Evolutionary conservation across 2,329 filamentous ascomycete species (phyloP), one percentile per base, ranked within the genome.

Genomic region (Coniochaeta sp.): DNA sequence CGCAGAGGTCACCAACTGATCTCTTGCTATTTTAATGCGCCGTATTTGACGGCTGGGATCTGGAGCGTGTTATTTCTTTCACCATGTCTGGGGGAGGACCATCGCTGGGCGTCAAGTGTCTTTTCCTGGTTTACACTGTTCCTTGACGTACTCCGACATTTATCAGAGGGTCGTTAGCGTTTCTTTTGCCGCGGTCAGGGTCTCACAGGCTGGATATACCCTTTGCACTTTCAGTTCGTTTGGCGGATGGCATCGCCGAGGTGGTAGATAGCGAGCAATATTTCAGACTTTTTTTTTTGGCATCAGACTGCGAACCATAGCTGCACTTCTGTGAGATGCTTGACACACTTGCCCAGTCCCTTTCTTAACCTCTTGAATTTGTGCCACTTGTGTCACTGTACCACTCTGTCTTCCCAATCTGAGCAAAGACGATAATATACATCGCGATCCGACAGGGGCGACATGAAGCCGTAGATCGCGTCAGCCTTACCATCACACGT

Each of bases 161-260:
- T 58, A 43, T 22, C 28, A 57, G 56, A 31, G 56, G 24, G 36
- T 28, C 56, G 56, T 59, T 55, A 58, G 2, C 47, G 47, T 59
- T 58, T 64, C 31, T 61, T 54, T 56, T 62, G 31, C 8, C 17
- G 36, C 54, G 7, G 57, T 59, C 54, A 58, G 62, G 61, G 60
- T 64, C 62, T 65, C 63, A 61, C 64, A 63, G 63, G 65, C 62
- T 66, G 65, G 65, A 67, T 67, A 67, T 67, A 67, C 65, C 65
- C 65, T 63, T 57, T 62, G 47, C 43, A 43, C 56, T 54, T 52
- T 62, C 54, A 36, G 33, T 56, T 56, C 47, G 47, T 52, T 24
- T 16, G 47, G 47, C 47, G 47, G 2, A 24, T 47, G 43, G n/a
- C 43, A 47, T 24, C 19, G 47, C 47, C 47, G 47, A 52, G 47